Evolutionary conservation across 371 early-diverging fungal species (phyloP), one percentile per base, ranked within the genome.

Genomic region (Rhizopus stolonifer): DNA sequence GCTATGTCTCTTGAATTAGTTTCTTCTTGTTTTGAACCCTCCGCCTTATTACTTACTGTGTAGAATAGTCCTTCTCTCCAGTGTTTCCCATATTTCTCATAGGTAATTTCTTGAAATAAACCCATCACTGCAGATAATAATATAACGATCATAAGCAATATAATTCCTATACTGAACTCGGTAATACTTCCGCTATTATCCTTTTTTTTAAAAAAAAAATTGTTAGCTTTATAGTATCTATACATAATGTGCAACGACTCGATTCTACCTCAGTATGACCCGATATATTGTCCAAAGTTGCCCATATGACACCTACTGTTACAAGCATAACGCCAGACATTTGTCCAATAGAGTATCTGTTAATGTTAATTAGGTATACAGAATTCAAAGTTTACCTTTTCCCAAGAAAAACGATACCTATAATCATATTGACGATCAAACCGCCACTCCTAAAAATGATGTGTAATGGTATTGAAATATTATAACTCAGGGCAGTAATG

Each of bases 31-130:
- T n/a, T n/a, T 24, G 39, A 47, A 25, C 22, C 7, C 15, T 31
- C 19, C 39, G 18, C 1, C 22, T 29, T 7, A 25, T 14, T 19
- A 4, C 69, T 59, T 79, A 87, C 87, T 7, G 87, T 90, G 56
- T 93, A 95, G 58, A 95, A 95, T 31, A 95, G 66, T 0, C 90
- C 91, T 63, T 95, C 95, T 22, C 89, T 78, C 95, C 95, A 95
- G 42, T 89, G 82, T 21, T 88, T 83, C 13, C 92, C 91, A 54
- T 90, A 92, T 47, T 79, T 83, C 17, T 68, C 66, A 54, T 94
- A 94, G 4, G 90, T 91, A 0, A 78, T 53, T 59, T 95, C 94
- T 64, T 95, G 95, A 36, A 84, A 78, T 26, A 92, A 69, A 0
- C 95, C 95, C 69, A 95, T 81, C 19, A 89, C 57, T 33, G 91